These are phyloP conservation scores for Teratosphaeria nubilosa DNA, from an alignment of 2,329 filamentous ascomycete species.

Conservation along the genomic window DNA sequence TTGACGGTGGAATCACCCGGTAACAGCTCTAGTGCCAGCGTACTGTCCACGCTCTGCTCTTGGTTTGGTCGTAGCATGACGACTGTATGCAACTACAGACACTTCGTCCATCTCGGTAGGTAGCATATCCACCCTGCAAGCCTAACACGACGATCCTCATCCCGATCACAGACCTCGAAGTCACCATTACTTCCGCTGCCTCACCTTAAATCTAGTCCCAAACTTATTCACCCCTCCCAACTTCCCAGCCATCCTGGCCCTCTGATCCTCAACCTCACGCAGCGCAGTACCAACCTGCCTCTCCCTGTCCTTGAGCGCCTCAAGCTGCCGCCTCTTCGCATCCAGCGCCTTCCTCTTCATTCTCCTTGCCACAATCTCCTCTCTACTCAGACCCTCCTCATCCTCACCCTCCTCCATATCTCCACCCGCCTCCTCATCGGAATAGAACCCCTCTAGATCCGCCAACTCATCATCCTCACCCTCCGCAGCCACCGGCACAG, in stretches of 20 bases:
- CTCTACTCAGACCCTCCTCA: slow-evolving; percentile 14
- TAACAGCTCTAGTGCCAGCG: neutral
- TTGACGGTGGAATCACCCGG: neutral
- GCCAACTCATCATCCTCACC: slow-evolving; percentile 1
- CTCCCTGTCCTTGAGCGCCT: slow-evolving; percentile 44
- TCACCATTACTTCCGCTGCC: slow-evolving; percentile 47
- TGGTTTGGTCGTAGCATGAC: neutral
- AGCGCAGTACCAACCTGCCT: slow-evolving; percentile 46
- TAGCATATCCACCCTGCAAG: neutral
- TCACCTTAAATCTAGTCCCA: slow-evolving; percentile 54
- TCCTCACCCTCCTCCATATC: slow-evolving; percentile 18
- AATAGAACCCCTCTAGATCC: slow-evolving; percentile 3
- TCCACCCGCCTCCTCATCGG: slow-evolving; percentile 10
- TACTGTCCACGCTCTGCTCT: neutral
- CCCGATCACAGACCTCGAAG: neutral
- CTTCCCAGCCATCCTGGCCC: slow-evolving; percentile 51
- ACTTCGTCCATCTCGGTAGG: neutral
- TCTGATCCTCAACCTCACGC: slow-evolving; percentile 47
- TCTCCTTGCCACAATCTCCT: slow-evolving; percentile 31
- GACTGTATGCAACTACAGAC: neutral
- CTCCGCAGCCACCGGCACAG: slow-evolving; percentile 1
- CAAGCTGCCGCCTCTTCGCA: slow-evolving; percentile 39
- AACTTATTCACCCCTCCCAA: slow-evolving; percentile 54
- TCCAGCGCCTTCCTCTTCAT: slow-evolving; percentile 42
- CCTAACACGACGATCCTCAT: neutral